Conservation (phyloP, 2,329 filamentous ascomycete genomes). For the Xylariaceae sp. region DNA sequence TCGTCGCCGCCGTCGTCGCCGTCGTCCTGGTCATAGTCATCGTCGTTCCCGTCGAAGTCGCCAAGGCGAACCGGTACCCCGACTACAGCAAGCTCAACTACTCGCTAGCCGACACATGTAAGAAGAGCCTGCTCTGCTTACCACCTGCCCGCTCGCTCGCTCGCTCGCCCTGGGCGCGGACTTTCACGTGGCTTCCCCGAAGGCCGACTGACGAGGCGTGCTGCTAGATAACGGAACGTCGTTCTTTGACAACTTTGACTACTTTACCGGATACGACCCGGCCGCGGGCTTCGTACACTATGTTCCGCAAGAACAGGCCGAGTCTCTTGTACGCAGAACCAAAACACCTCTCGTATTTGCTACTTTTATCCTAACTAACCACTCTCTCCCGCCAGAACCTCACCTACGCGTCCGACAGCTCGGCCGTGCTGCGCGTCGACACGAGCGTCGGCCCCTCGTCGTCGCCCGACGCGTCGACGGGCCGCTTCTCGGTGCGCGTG, state of each 20-base stretch:
- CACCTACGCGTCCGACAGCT: constrained; percentile 47
- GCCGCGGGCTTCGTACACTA: constrained; percentile 47
- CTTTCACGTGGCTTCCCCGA: too few relatives aligned
- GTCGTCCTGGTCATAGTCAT: constrained; percentile 40
- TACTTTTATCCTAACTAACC: constrained; percentile 3
- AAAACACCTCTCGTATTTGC: neutral
- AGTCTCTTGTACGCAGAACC: constrained; percentile 29
- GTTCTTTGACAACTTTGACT: constrained; percentile 51
- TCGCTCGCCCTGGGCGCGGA: too few relatives aligned
- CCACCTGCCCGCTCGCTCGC: too few relatives aligned
- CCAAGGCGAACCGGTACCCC: constrained; percentile 35
- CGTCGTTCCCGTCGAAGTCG: constrained; percentile 38
- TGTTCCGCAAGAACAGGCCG: constrained; percentile 35
- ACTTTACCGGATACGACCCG: constrained; percentile 43
- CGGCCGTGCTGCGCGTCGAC: constrained; percentile 54
- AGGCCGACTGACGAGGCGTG: constrained; percentile 1
- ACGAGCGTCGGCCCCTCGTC: constrained; percentile 43
- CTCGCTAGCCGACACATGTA: constrained; percentile 41
- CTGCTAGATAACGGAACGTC: constrained; percentile 40
- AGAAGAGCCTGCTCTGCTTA: constrained; percentile 12
- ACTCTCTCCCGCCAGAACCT: constrained; percentile 42
- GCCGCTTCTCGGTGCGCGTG: constrained; percentile 56
- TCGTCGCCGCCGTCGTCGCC: constrained; percentile 29
- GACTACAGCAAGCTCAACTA: constrained; percentile 41
- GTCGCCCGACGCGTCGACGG: constrained; percentile 44